Base-by-base conservation (phyloP, 768 basidiomycete species). In the Lactifluus piperatus region DNA sequence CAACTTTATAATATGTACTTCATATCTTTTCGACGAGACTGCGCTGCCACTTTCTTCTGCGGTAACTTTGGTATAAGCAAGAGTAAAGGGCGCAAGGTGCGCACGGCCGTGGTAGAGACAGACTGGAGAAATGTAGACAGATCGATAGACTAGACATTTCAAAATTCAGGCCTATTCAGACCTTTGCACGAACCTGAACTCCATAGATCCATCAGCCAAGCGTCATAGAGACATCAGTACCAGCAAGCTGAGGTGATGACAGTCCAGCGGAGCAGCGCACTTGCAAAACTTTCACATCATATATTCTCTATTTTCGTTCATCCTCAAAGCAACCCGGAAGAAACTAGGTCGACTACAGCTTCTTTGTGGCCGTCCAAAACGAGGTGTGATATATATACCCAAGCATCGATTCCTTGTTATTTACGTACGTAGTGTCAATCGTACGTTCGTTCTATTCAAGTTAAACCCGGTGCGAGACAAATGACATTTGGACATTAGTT, bases 351-450 rank as follows among this genome's bases (percentile, higher is more conserved):
- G 11, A 20, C 43, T 63, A 65, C 27, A 65, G 3, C 20, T 52
- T 66, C 58, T 81, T 83, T 30, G 72, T 81, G 11, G 88, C 91
- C 1, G 81, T 88, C 88, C 88, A 95, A 72, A 94, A 94, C 5
- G 82, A 82, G 1, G 91, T 77, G 47, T 88, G 82, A 70, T 97
- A 97, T 18, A 86, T 77, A 66, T 95, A 93, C 39, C 82, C 79
- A 14, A 98, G 77, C 87, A 97, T 88, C 9, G 83, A 84, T 63
- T 83, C 78, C 3, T 80, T 75, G 65, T 94, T 91, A 64, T 82
- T 88, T 18, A 91, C 92, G 68, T 97, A 98, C 5, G 88, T 91
- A 18, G 91, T 88, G 62, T 84, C 79, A 52, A 95, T 82, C 24
- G 79, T 82, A 55, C 77, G 76, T 73, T 97, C 92, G 62, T 93